Base-by-base conservation (phyloP, 805 yeast genomes). In the Kazachstania bromeliacearum region DNA sequence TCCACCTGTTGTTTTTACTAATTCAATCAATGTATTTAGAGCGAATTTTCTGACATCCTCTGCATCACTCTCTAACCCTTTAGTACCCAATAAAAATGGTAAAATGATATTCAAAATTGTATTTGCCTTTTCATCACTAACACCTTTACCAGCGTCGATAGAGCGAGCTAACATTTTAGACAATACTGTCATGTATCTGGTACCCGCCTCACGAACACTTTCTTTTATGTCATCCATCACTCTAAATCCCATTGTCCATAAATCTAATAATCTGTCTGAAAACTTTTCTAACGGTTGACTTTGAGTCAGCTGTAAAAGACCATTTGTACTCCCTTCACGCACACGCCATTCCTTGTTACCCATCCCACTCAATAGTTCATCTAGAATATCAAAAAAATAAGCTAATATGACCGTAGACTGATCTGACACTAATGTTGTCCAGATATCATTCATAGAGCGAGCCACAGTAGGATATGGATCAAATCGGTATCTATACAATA, bases 211-310 rank as follows among this genome's bases (percentile, higher is more conserved):
- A 34, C 96, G 68, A 3, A 92, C 96, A 60, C 94, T 82, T 25
- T 85, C 96, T 57, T 92, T 92, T 40, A 89, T 85, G 62, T 89
- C 97, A 61, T 89, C 98, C 72, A 89, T 73, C 0, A 75, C 73
- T 50, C 98, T 71, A 62, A 89, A 88, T 33, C 88, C 78, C 82
- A 84, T 78, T 4, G 70, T 66, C 96, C 96, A 89, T 22, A 89
- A 74, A 4, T 75, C 76, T 40, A 82, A 80, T 40, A 81, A 50
- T 7, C 62, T 51, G 8, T 51, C 44, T 25, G 73, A 73, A 47
- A 79, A 80, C 10, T 55, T 61, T 8, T 71, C 75, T 29, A 46
- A 32, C 0, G 77, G 68, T 18, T 71, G 66, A n/a, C 76, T 67
- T 42, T 77, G 81, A 10, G 92, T 57, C 14, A 89, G 58, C 44